These are phyloP conservation scores for Cotoneaster glaucophyllus DNA, from an alignment of 306 rosid species.

Conservation along the genomic window DNA sequence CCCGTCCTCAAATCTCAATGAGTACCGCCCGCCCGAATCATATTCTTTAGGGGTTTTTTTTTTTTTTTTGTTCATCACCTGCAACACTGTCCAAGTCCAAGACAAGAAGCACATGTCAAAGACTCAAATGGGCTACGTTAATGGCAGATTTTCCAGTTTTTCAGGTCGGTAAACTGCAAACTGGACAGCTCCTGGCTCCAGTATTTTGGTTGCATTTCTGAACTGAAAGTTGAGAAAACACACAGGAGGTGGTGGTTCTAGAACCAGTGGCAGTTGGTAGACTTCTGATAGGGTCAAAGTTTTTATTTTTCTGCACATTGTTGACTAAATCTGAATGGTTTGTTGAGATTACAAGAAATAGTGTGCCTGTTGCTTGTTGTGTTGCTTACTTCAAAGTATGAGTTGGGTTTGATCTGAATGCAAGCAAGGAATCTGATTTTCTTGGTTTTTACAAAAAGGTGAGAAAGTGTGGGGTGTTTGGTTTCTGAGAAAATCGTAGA, in stretches of 20 bases:
- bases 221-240: neutral
- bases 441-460: neutral
- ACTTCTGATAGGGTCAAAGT: constrained; percentile 12
- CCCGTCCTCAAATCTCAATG: neutral
- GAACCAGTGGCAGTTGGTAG: neutral
- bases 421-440: constrained; percentile 25
- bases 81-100: constrained; percentile 16
- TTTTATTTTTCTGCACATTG: neutral
- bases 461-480: neutral
- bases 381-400: constrained; percentile 25
- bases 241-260: neutral
- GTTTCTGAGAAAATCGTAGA: constrained; percentile 10
- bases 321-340: constrained; percentile 13
- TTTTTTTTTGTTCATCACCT: neutral
- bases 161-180: constrained; percentile 60
- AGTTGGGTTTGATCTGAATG: constrained; percentile 37
- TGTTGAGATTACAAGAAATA: constrained; percentile 31
- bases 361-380: constrained; percentile 35
- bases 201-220: constrained; percentile 2
- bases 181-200: constrained; percentile 34
- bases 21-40: neutral
- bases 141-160: constrained; percentile 31
- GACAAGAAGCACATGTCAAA: constrained; percentile 8
- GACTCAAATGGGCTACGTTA: constrained; percentile 18
- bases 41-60: constrained; percentile 12